Base-by-base conservation (phyloP, 805 yeast genomes). In the Priceomyces castillae region DNA sequence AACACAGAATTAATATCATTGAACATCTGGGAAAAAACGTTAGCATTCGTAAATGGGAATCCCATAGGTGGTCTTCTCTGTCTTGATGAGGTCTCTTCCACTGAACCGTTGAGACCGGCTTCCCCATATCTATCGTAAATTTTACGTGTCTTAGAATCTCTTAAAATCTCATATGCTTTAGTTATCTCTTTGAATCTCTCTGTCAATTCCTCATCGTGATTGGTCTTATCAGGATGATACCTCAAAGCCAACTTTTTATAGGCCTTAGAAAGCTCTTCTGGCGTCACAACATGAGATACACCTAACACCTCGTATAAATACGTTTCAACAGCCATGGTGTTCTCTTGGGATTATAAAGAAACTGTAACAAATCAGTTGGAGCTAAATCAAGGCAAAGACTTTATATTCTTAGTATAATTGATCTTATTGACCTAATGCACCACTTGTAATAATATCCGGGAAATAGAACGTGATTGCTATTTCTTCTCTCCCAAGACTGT, bases 141-240 rank as follows among this genome's bases (percentile, higher is more conserved):
- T 5, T 54, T 46, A 34, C 85, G 64, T 42, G 69, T 66, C 2
- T 60, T 58, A 1, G 61, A 57, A 56, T 82, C 80, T 30, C 72
- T 66, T 26, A 86, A 64, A 4, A 79, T 67, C 48, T 84, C 84
- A 58, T 86, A 86, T 0, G 92, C 90, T 37, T 74, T 71, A 2
- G 83, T 78, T 33, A 84, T 71, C 41, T 75, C 78, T 62, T 81
- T 81, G 64, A 84, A 86, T 47, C 62, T 66, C 45, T 71, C 74
- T 3, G 80, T 77, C 30, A 77, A 67, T 22, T 65, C 72, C 5
- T 76, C 77, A 14, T 77, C 62, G 48, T 71, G 76, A 44, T 69
- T 67, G 16, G 78, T 78, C 52, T 79, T 78, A 56, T 84, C 90
- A 1, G 90, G 90, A 56, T 84, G 90, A 55, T 72, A 77, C 52